Base-by-base conservation (phyloP, 2,329 filamentous ascomycete genomes). In the Aureobasidium leucospermi region DNA sequence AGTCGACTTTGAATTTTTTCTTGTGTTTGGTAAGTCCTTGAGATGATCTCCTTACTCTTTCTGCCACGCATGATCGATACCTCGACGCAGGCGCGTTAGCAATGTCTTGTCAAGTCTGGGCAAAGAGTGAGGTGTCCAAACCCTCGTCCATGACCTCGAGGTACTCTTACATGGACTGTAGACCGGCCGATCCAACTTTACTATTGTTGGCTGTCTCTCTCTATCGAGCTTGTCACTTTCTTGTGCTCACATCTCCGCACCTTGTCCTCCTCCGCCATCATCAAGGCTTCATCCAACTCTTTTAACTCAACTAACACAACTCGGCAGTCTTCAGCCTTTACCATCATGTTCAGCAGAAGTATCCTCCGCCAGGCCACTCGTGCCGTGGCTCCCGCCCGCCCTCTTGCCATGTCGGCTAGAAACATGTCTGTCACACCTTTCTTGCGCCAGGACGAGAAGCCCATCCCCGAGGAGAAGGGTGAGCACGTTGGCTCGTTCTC, bases 401-500 rank as follows among this genome's bases (percentile, higher is more conserved):
- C 52, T 34, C 31, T 58, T 23, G 59, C 59, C 36, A 42, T 61
- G 15, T 45, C 59, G 39, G 49, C 41, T 10, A 55, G 59, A 23
- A 38, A 36, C 15, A 38, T 61, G n/a, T 55, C 53, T 38, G 31
- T 41, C 29, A 61, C 59, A 38, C 46, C 34, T 10, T 39, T 41
- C 34, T 38, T 61, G 15, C 46, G 51, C 29, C n/a, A 62, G 42
- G 38, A 61, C 13, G 64, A 65, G 28, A 67, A 70, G 55, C 63
- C 65, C 29, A 60, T 61, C 16, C 52, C 55, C 23, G 60, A 65
- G 13, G 65, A 67, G 52, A 64, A 68, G 48, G 59, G 64, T 51
- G 67, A 73, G 51, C 78, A 83, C 60, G 82, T 85, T 69, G 89
- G 89, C 58, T 79, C 84, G 62, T 89, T 87, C 71, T 89, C 90